Percentiles rank a stretch among this genome's conserved stretches.
Conservation (phyloP, 768 basidiomycete species). For the Russula sp. region DNA sequence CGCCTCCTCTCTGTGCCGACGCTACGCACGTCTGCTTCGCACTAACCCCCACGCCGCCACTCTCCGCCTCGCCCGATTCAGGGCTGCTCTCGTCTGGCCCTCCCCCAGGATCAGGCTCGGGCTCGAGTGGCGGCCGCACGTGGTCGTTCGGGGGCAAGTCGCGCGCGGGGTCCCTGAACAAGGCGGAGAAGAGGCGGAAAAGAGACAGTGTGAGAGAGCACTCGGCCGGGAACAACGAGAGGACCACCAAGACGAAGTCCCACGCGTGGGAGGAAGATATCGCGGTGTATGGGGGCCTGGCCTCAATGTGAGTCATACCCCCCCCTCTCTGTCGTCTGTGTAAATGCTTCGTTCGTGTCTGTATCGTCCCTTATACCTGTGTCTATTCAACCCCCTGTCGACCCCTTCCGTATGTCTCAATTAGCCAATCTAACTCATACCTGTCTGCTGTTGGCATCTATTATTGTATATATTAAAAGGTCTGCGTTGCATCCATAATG, state of each 20-base stretch:
- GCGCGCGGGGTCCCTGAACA: constrained; percentile 2
- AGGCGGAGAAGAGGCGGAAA: constrained; percentile 35
- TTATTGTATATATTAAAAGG: background rate
- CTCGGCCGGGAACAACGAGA: constrained; percentile 26
- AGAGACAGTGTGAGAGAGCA: constrained; percentile 35
- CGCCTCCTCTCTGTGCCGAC: background rate
- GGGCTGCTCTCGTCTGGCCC: too few species aligned
- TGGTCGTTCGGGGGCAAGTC: constrained; percentile 8
- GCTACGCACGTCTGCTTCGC: background rate
- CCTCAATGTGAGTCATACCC: background rate
- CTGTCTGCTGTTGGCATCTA: background rate
- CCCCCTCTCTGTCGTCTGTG: background rate
- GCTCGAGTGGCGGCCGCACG: too few species aligned
- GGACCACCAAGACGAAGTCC: background rate
- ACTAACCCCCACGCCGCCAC: background rate
- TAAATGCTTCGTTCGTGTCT: background rate
- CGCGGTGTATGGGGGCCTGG: constrained; percentile 21
- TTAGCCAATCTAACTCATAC: background rate
- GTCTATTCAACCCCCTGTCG: background rate
- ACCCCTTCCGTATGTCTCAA: background rate
- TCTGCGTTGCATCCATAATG: background rate
- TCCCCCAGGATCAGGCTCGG: too few species aligned
- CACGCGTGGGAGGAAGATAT: constrained; percentile 19
- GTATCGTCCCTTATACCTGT: background rate
- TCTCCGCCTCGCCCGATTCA: background rate